Percentiles rank a stretch among this genome's conserved stretches.
These are phyloP conservation scores for Erodium trifolium DNA, from an alignment of 441 rosid species.

Conservation along the genomic window DNA sequence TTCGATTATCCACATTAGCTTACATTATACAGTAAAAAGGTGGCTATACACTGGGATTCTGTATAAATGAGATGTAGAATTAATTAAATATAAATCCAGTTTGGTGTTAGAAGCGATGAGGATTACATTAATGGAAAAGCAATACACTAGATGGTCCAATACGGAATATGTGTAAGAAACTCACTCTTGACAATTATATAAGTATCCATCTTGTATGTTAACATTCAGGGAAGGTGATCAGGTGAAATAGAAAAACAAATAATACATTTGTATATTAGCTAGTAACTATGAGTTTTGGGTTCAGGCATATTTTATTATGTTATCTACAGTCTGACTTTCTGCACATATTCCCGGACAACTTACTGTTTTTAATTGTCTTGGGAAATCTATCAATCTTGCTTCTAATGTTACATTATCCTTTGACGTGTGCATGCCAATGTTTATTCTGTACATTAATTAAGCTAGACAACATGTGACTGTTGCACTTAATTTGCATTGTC, in stretches of 20 bases:
- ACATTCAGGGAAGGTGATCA: neutral
- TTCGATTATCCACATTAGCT: neutral
- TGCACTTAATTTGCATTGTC: conserved; percentile 19
- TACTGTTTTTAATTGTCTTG: neutral
- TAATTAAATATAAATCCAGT: neutral
- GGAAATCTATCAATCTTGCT: too few species aligned
- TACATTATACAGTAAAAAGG: too few species aligned
- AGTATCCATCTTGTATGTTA: neutral
- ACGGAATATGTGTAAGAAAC: neutral
- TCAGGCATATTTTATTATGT: neutral
- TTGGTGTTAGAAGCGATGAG: neutral
- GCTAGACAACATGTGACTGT: neutral
- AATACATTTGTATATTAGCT: neutral
- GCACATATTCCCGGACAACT: too few species aligned
- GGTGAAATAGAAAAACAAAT: neutral
- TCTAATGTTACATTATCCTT: neutral
- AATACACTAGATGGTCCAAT: neutral
- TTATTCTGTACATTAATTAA: too few species aligned
- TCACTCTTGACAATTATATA: neutral
- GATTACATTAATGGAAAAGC: neutral
- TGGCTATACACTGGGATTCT: neutral
- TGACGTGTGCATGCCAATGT: too few species aligned
- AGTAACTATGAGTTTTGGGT: neutral
- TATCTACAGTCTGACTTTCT: too few species aligned
- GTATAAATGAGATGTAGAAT: neutral